Conservation (phyloP, 192 early-diverging fungal species). For the Umbelopsis vinacea region DNA sequence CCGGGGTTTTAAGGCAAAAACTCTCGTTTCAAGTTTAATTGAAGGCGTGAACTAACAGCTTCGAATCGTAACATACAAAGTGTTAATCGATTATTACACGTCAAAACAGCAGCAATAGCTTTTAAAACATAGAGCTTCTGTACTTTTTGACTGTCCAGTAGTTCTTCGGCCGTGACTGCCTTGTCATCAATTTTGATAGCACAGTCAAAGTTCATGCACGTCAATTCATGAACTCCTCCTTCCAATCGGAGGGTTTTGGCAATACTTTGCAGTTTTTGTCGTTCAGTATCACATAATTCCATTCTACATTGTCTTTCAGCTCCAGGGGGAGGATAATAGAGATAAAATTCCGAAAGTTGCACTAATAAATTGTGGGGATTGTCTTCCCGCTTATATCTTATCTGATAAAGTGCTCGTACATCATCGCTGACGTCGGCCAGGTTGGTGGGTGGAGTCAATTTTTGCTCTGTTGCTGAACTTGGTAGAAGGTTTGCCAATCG, state of each 20-base stretch:
- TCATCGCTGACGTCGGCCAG: neutral
- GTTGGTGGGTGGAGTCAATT: neutral
- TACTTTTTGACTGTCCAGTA: neutral
- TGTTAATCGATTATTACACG: constrained; percentile 24
- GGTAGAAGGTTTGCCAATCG: constrained; percentile 28
- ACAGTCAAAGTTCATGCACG: constrained; percentile 30
- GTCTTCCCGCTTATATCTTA: constrained; percentile 37
- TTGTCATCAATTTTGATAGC: constrained; percentile 39
- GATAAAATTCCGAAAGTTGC: constrained; percentile 29
- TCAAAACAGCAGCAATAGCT: constrained; percentile 27
- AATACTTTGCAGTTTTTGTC: constrained; percentile 31
- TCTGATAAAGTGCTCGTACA: constrained; percentile 6
- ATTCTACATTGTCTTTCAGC: neutral
- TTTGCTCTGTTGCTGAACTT: neutral
- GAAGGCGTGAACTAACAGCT: constrained; percentile 35
- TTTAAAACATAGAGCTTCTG: constrained; percentile 22
- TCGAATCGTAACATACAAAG: constrained; percentile 39
- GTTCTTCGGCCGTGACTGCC: neutral
- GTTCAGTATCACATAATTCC: constrained; percentile 22
- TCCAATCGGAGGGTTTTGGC: constrained; percentile 29
- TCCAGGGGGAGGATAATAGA: constrained; percentile 23
- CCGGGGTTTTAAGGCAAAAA: constrained; percentile 39
- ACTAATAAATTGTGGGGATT: constrained; percentile 31
- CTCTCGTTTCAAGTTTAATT: constrained; percentile 39
- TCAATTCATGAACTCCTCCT: neutral